Conservation (phyloP, 2,329 filamentous ascomycete genomes). For the Dactylellina sp. region DNA sequence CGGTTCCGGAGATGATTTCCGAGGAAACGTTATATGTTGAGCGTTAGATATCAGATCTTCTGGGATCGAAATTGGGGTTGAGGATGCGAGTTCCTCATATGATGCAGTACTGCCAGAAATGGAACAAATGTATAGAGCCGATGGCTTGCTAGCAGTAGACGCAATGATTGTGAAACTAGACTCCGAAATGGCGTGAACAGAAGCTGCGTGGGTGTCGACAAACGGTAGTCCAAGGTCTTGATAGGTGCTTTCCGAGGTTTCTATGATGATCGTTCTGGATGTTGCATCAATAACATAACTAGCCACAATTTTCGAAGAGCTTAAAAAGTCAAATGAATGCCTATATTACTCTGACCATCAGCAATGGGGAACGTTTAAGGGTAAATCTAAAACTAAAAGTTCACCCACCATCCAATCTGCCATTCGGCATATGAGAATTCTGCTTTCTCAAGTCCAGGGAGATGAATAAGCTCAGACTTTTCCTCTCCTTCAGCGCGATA, state of each 20-base stretch:
- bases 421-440: slow-evolving; percentile 62
- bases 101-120: slow-evolving; percentile 13
- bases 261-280: slow-evolving; percentile 32
- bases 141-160: slow-evolving; percentile 36
- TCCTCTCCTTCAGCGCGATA: slow-evolving; percentile 63
- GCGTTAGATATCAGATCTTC: slow-evolving; percentile 37
- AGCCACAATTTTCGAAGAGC: slow-evolving; percentile 18
- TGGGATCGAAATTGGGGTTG: slow-evolving; percentile 22
- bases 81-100: slow-evolving; percentile 22
- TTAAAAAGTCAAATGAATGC: slow-evolving; percentile 49
- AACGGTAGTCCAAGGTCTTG: slow-evolving; percentile 41
- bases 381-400: not conserved
- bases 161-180: slow-evolving; percentile 44
- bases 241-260: slow-evolving; percentile 21
- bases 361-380: not conserved
- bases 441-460: slow-evolving; percentile 65
- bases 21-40: slow-evolving; percentile 48
- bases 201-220: slow-evolving; percentile 32
- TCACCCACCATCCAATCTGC: slow-evolving; percentile 61
- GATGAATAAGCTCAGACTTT: slow-evolving; percentile 61
- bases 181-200: slow-evolving; percentile 33
- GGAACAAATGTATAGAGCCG: slow-evolving; percentile 32
- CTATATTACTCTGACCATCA: slow-evolving; percentile 7
- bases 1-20: slow-evolving; percentile 40
- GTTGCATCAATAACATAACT: slow-evolving; percentile 34